These are phyloP conservation scores for Fennellomyces sp. DNA, from an alignment of 371 early-diverging fungal species.

Conservation along the genomic window DNA sequence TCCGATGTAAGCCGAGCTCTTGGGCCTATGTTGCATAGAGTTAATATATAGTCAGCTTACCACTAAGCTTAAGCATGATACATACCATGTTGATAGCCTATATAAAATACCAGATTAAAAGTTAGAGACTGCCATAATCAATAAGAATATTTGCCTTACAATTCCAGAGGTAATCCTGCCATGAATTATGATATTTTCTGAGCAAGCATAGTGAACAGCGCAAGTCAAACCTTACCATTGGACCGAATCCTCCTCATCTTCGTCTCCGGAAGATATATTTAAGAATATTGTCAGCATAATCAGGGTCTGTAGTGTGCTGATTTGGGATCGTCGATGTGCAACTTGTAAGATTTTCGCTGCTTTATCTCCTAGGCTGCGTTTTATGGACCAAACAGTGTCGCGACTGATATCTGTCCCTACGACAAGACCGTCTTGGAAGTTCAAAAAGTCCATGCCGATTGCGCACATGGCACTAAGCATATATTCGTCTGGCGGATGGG, in stretches of 20 bases:
- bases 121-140: too few relatives aligned
- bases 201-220: background rate
- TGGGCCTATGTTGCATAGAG: conserved; percentile 16
- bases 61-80: too few relatives aligned
- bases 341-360: conserved; percentile 21
- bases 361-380: conserved; percentile 12
- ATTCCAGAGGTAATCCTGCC: conserved; percentile 7
- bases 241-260: conserved; percentile 9
- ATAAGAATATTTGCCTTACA: too few relatives aligned
- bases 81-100: too few relatives aligned
- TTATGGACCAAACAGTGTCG: conserved; percentile 7
- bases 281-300: conserved; percentile 30
- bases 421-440: conserved; percentile 1
- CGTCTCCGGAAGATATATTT: background rate
- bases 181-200: too few relatives aligned
- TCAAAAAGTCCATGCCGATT: conserved; percentile 12
- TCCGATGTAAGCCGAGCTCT: conserved; percentile 33
- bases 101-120: background rate
- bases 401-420: conserved; percentile 2
- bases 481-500: conserved; percentile 35
- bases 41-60: background rate
- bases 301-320: conserved; percentile 34
- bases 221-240: background rate
- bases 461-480: conserved; percentile 28
- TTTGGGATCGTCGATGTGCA: conserved; percentile 27